Conservation (phyloP, 2,329 filamentous ascomycete genomes). For the Apiospora rasikravindrae region DNA sequence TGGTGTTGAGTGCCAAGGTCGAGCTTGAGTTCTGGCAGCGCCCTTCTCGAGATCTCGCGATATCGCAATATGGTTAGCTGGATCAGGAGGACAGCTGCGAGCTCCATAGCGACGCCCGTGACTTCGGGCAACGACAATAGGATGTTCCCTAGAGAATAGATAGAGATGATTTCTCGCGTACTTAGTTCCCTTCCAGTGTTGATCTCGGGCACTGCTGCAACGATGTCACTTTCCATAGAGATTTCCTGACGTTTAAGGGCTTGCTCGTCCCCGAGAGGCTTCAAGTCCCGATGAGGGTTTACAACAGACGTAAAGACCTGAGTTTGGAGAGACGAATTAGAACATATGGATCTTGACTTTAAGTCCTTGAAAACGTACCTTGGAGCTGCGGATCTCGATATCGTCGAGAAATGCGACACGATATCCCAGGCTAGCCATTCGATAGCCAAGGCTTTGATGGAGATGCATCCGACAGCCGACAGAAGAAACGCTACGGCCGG, state of each 20-base stretch:
- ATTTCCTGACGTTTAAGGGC: neutral
- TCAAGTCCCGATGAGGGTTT: constrained; percentile 18
- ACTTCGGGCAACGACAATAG: neutral
- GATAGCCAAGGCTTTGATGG: constrained; percentile 55
- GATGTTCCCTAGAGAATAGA: neutral
- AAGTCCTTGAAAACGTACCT: constrained; percentile 45
- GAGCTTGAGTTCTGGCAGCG: neutral
- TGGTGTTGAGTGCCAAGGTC: neutral
- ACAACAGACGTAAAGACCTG: constrained; percentile 24
- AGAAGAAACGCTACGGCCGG: neutral
- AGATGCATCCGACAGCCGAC: constrained; percentile 15
- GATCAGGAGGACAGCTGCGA: neutral
- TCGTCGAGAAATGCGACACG: constrained; percentile 69
- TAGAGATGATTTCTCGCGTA: neutral
- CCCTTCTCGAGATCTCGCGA: neutral
- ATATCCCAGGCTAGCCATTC: constrained; percentile 59
- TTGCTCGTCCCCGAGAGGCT: neutral
- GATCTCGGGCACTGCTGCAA: neutral
- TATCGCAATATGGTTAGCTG: neutral
- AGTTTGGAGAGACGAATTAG: constrained; percentile 40
- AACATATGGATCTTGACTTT: constrained; percentile 5
- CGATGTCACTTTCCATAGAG: neutral
- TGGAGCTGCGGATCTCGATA: constrained; percentile 67
- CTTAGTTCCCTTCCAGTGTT: neutral
- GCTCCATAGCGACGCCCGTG: neutral